A percentile compares a stretch with the other conserved stretches of the same genome.
phyloP scores from a whole-genome alignment of 768 basidiomycete genomes.

The Zangia roseola region DNA sequence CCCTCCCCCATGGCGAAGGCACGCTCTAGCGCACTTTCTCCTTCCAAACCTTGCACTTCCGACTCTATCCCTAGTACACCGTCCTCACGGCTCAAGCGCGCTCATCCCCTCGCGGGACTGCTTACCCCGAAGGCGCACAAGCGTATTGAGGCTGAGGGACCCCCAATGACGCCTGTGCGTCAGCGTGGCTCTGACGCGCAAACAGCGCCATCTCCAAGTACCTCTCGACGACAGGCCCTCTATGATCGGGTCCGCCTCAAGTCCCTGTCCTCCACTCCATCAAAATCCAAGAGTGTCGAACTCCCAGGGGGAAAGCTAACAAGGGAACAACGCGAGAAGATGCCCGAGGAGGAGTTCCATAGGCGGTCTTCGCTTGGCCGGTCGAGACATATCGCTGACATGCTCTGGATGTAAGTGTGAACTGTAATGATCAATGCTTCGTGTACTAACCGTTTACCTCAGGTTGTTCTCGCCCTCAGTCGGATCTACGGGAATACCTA shows the following conservation, averaged over 20 bases:
- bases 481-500: conserved; percentile 50
- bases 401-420: conserved; percentile 75
- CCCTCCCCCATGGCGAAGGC: too few species aligned
- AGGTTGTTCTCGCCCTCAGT: conserved; percentile 74
- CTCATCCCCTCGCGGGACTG: conserved; percentile 34
- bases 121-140: conserved; percentile 40
- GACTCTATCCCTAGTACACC: conserved; percentile 57
- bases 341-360: conserved; percentile 77
- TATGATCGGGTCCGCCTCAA: conserved; percentile 78
- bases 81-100: conserved; percentile 38
- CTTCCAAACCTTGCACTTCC: conserved; percentile 48
- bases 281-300: conserved; percentile 47
- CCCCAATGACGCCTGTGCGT: conserved; percentile 52
- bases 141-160: conserved; percentile 42
- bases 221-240: too few species aligned
- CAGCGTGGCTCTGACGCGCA: conserved; percentile 54
- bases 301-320: conserved; percentile 49
- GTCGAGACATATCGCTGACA: too few species aligned
- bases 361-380: conserved; percentile 75
- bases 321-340: conserved; percentile 64
- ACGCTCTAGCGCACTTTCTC: conserved; percentile 39
- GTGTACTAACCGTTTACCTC: background rate
- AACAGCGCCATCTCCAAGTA: conserved; percentile 64
- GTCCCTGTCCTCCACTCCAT: conserved; percentile 66
- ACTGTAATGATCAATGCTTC: background rate